Evolutionary conservation across 805 yeast genomes (phyloP).

Genomic region (Blastobotrys muscicola): DNA sequence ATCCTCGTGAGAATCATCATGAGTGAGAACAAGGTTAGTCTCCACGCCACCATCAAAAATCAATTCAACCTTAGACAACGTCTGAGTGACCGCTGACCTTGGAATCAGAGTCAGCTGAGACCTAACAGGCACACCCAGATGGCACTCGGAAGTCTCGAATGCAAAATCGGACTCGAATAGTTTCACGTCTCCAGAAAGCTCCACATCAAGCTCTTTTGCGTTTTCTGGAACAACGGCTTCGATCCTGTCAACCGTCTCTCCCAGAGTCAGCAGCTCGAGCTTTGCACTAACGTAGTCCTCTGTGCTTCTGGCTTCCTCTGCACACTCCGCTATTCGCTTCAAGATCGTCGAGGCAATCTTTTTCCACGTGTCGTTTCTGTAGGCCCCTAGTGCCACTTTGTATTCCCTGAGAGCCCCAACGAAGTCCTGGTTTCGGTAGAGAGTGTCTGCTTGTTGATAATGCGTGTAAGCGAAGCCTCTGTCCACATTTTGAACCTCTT

Average conservation of each 20-base stretch:
- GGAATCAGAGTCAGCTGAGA: conserved; percentile 15
- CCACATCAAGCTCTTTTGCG: not conserved
- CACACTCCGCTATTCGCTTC: conserved; percentile 32
- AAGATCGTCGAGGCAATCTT: conserved; percentile 28
- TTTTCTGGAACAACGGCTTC: not conserved
- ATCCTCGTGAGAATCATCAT: conserved; percentile 6
- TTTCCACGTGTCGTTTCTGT: conserved; percentile 37
- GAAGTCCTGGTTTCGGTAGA: conserved; percentile 26
- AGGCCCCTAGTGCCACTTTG: conserved; percentile 30
- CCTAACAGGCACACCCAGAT: conserved; percentile 11
- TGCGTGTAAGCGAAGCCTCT: conserved; percentile 36
- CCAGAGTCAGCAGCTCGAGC: conserved; percentile 8
- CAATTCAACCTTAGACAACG: conserved; percentile 1
- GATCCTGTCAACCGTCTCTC: not conserved
- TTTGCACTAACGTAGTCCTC: conserved; percentile 7
- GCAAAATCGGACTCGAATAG: conserved; percentile 11
- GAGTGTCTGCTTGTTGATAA: conserved; percentile 45
- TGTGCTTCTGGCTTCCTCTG: conserved; percentile 8
- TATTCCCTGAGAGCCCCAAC: conserved; percentile 36
- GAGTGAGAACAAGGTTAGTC: conserved; percentile 6
- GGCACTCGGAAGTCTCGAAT: conserved; percentile 13
- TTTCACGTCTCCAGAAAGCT: not conserved
- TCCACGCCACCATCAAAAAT: conserved; percentile 7
- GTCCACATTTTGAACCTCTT: conserved; percentile 19
- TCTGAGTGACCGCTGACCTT: not conserved